These are phyloP conservation scores for Calonectria honghensis DNA, from an alignment of 2,329 filamentous ascomycete species.

Conservation along the genomic window DNA sequence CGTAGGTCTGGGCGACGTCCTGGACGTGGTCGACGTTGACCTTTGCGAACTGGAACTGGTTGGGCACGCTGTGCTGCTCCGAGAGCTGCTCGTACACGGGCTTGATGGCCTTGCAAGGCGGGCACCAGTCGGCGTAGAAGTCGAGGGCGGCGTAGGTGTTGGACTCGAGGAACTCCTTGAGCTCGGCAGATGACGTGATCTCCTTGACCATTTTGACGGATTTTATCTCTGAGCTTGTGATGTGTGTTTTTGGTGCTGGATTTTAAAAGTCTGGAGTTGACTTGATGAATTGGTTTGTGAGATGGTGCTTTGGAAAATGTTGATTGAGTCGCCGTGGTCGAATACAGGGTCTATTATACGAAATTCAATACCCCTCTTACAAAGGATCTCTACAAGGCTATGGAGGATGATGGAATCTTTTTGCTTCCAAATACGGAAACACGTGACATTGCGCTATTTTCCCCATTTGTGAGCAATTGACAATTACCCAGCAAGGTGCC, in stretches of 20 bases:
- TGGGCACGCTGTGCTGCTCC: constrained; percentile 58
- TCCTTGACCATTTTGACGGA: constrained; percentile 55
- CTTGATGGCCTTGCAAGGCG: constrained; percentile 69
- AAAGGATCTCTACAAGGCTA: constrained; percentile 40
- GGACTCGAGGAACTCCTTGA: constrained; percentile 61
- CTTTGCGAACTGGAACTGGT: constrained; percentile 86
- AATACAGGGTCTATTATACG: constrained; percentile 26
- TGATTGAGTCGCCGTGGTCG: neutral
- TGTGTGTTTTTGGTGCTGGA: neutral
- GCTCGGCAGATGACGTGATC: constrained; percentile 57
- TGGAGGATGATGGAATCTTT: constrained; percentile 49
- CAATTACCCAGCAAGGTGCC: constrained; percentile 15
- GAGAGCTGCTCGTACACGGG: constrained; percentile 64
- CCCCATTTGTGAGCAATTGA: constrained; percentile 26
- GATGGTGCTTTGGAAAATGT: too few relatives aligned
- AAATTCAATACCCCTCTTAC: constrained; percentile 25
- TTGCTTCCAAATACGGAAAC: constrained; percentile 48
- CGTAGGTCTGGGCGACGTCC: constrained; percentile 84
- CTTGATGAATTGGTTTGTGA: neutral
- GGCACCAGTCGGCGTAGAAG: constrained; percentile 72
- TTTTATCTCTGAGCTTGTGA: neutral
- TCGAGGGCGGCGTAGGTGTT: constrained; percentile 67
- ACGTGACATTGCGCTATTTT: constrained; percentile 51
- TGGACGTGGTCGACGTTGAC: constrained; percentile 91
- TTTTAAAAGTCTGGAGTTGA: neutral